These are phyloP conservation scores for Tuber brumale DNA, from an alignment of 495 filamentous ascomycete species.

Conservation along the genomic window DNA sequence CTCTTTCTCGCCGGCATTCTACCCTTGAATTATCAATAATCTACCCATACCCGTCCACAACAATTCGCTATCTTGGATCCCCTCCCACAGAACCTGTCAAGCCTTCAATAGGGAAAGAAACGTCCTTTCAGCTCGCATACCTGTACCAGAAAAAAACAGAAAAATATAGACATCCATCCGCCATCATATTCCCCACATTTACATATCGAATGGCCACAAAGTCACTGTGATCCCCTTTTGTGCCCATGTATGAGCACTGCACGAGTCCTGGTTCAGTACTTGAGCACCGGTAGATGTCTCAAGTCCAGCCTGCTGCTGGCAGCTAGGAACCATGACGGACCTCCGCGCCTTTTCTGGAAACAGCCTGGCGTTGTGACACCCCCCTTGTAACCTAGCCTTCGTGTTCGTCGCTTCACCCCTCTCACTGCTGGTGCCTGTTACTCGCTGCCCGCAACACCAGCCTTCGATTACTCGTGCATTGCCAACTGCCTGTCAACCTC, in stretches of 20 bases:
- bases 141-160: background rate
- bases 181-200: background rate
- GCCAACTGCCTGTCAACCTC: background rate
- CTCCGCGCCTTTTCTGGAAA: background rate
- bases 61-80: background rate
- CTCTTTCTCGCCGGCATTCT: background rate
- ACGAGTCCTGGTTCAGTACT: too few relatives aligned
- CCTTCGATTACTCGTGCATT: background rate
- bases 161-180: background rate
- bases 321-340: background rate
- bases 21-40: background rate
- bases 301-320: background rate
- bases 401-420: background rate
- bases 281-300: too few relatives aligned
- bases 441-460: background rate
- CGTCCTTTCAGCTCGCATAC: background rate
- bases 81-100: background rate
- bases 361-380: background rate
- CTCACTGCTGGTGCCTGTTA: background rate
- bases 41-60: background rate
- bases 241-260: background rate
- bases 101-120: background rate
- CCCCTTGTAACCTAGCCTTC: conserved; percentile 4
- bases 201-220: background rate
- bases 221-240: background rate